Evolutionary conservation across 441 rosid genomes (phyloP).

Genomic region (Erodium texanum): DNA sequence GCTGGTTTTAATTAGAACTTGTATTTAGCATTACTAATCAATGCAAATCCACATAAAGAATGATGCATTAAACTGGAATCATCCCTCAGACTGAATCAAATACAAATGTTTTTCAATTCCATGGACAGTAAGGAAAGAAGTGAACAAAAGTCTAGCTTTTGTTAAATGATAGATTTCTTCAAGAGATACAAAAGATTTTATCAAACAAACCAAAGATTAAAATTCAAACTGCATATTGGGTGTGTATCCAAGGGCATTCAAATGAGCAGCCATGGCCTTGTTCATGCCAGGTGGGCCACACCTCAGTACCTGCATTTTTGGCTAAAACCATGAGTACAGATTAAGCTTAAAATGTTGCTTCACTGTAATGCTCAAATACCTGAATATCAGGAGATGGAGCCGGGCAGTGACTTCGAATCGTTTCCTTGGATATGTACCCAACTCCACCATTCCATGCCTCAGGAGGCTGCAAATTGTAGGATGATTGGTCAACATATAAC

Average conservation of each 20-base stretch:
- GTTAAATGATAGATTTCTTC: background rate
- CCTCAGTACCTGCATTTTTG: slow-evolving; percentile 48
- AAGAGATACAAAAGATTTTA: slow-evolving; percentile 2
- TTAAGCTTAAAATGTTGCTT: background rate
- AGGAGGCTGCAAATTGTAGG: slow-evolving; percentile 43
- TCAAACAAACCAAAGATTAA: too few species aligned
- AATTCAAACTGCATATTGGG: slow-evolving; percentile 71
- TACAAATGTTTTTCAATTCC: slow-evolving; percentile 4
- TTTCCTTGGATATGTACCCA: slow-evolving; percentile 62
- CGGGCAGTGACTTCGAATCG: slow-evolving; percentile 58
- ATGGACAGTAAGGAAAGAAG: background rate
- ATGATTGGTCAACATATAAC: background rate
- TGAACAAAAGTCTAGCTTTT: background rate
- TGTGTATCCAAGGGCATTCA: slow-evolving; percentile 56
- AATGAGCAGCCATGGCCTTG: slow-evolving; percentile 73
- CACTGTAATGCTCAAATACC: slow-evolving; percentile 22
- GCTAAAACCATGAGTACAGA: background rate
- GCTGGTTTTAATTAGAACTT: background rate
- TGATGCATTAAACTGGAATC: background rate
- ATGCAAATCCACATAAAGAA: background rate
- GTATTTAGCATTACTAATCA: too few species aligned
- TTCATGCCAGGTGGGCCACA: slow-evolving; percentile 91
- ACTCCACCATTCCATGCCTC: slow-evolving; percentile 71
- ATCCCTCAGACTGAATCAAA: background rate
- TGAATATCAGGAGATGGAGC: slow-evolving; percentile 55